Evolutionary conservation across 2,329 filamentous ascomycete genomes (phyloP), one percentile per base, ranked within the genome.

Genomic region (Chaetoscypha palmicola): DNA sequence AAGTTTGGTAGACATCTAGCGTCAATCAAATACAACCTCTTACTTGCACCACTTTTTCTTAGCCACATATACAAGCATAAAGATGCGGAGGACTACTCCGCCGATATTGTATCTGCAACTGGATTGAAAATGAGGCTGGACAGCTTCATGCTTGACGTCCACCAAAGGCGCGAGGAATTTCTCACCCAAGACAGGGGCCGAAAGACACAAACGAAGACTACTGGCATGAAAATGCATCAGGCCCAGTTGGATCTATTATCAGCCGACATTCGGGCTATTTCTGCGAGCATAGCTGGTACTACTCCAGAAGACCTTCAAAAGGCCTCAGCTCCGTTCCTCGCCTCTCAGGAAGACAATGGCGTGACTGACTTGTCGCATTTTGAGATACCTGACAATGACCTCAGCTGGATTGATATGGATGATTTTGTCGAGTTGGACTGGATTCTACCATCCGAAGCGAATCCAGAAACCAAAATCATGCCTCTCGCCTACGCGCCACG

Each of bases 21-120:
- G n/a, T 98, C 94, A 7, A 90, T 98, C 71, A 98, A 98, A 70
- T 97, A 97, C 68, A 96, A 91, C 50, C 69, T 98, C 17, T 74
- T 97, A 2, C 71, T 98, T 12, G 94, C 92, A 2, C 92, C 92
- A 0, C 69, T 98, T 2, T 98, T 94, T 64, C 77, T 98, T 51
- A 94, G 90, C 55, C 92, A 98, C 58, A 89, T 98, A 23, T 98
- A 98, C 69, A 97, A 96, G 64, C 92, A 98, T 68, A 96, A 96
- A 62, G 92, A 98, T 59, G 80, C 80, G 0, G 91, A 96, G 59
- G 89, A 95, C 48, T 86, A 87, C 59, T 74, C 77, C 0, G 83
- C 90, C 49, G 73, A 81, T 41, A 74, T 83, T 1, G 86, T 95
- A 4, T 92, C 88, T 36, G 91, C 91, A 0, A 98, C 92, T 3